Base-by-base conservation (phyloP, 371 early-diverging fungal species). In the Mucor irregularis region DNA sequence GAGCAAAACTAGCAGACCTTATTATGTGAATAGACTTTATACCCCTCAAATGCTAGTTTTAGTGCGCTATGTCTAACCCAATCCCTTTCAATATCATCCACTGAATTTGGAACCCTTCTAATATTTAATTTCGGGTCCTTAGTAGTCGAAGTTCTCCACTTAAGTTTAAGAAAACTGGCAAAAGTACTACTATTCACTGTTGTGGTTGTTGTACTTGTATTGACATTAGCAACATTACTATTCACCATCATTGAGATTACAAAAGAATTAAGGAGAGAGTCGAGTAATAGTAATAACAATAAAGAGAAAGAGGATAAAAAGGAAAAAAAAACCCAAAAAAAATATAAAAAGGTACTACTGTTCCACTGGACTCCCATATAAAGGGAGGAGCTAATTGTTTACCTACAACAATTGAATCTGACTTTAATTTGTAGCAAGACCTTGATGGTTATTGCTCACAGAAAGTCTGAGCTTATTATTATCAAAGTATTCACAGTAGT, bases 51-150 rank as follows among this genome's bases (percentile, higher is more conserved):
- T 35, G 76, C 76, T 31, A 72, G 52, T 28, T 69, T 66, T 11
- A 75, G 51, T 49, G 76, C 76, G 29, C 63, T 69, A 40, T 75
- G 76, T 43, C 68, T 52, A 19, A 72, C 70, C 67, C 70, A 69
- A 55, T 71, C 72, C 22, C 76, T 62, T 37, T 75, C 76, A 17
- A 75, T 63, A 46, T 75, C 72, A 26, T 64, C 61, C 11, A 54
- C 56, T 43, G 65, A 47, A 25, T 64, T 64, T 5, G 65, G 65
- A 11, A 55, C 14, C 50, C 51, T 42, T 29, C 55, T 54, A 14
- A 52, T 42, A 28, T 47, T 58, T 21, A 56, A 43, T 47, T 64
- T 64, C 7, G 62, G 40, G 25, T 62, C 62, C 45, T 55, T 64
- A 7, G 21, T 21, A 39, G 40, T 21, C 17, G 65, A 62, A 10